Conservation (phyloP, 371 early-diverging fungal species). For the Circinella umbellata region DNA sequence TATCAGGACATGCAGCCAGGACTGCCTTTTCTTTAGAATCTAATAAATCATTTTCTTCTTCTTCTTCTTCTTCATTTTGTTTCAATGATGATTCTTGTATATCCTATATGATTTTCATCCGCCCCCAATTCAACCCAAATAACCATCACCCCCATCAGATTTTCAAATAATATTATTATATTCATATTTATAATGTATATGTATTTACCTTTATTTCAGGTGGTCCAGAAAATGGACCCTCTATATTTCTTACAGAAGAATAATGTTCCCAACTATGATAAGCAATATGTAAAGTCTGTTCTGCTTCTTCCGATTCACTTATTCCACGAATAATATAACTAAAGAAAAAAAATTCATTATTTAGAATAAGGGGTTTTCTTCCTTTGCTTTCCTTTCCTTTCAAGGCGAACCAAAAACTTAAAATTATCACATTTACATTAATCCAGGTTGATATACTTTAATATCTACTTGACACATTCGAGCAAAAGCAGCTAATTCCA, state of each 20-base stretch:
- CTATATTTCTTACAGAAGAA: conserved; percentile 71
- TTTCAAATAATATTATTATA: too few species aligned
- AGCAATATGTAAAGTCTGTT: conserved; percentile 70
- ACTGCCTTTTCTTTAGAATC: conserved; percentile 55
- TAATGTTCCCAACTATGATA: conserved; percentile 91
- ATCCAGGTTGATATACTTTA: conserved; percentile 81
- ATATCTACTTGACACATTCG: conserved; percentile 68
- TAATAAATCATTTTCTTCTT: conserved; percentile 29
- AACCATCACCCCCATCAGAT: too few species aligned
- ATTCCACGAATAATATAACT: conserved; percentile 72
- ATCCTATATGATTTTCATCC: too few species aligned
- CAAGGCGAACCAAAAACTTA: background rate
- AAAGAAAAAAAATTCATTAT: background rate
- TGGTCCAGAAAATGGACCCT: conserved; percentile 66
- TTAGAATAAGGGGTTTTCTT: background rate
- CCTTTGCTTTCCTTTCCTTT: background rate
- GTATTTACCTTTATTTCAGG: conserved; percentile 58
- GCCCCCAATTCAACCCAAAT: too few species aligned
- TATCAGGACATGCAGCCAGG: conserved; percentile 50
- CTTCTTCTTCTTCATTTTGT: conserved; percentile 10
- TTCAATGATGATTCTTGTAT: background rate
- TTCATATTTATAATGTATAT: too few species aligned
- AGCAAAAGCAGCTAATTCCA: conserved; percentile 87
- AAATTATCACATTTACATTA: conserved; percentile 43
- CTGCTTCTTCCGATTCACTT: conserved; percentile 38